Conservation (phyloP, 179 eudicot species). For the Spinacia oleracea region DNA sequence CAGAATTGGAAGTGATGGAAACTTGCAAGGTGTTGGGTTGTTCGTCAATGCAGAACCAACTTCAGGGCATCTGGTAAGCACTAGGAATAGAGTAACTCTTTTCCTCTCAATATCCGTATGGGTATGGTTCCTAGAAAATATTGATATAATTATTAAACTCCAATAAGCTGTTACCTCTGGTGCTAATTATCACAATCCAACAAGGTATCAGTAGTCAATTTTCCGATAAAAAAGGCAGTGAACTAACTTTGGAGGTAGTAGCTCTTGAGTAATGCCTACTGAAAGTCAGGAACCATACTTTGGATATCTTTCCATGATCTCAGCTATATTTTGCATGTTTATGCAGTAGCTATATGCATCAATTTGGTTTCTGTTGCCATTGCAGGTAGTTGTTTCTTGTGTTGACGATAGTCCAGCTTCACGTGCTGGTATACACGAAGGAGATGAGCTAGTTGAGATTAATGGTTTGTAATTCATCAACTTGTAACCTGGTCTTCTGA, state of each 20-base stretch:
- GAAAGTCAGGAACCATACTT: background rate
- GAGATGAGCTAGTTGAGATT: slow-evolving; percentile 89
- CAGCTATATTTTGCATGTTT: background rate
- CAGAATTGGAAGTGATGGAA: slow-evolving; percentile 91
- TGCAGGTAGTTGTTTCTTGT: slow-evolving; percentile 78
- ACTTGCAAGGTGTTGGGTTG: slow-evolving; percentile 94
- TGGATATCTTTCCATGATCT: background rate
- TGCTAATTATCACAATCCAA: background rate
- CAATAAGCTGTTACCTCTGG: background rate
- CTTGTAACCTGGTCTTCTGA: background rate
- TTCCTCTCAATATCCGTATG: background rate
- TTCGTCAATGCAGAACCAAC: slow-evolving; percentile 74
- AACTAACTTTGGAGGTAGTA: background rate
- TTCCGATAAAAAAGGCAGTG: background rate
- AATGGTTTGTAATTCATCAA: slow-evolving; percentile 49
- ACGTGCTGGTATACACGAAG: slow-evolving; percentile 88
- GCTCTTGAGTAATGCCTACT: background rate
- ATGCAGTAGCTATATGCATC: background rate
- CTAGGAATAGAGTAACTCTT: background rate
- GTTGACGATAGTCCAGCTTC: slow-evolving; percentile 89
- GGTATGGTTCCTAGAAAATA: background rate
- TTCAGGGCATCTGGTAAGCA: slow-evolving; percentile 79
- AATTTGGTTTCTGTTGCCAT: background rate
- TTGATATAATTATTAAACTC: background rate
- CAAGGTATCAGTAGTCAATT: background rate